Evolutionary conservation across 176 grass and related monocot species (phyloP), one percentile per base, ranked within the genome.

Genomic region (Phragmites australis): DNA sequence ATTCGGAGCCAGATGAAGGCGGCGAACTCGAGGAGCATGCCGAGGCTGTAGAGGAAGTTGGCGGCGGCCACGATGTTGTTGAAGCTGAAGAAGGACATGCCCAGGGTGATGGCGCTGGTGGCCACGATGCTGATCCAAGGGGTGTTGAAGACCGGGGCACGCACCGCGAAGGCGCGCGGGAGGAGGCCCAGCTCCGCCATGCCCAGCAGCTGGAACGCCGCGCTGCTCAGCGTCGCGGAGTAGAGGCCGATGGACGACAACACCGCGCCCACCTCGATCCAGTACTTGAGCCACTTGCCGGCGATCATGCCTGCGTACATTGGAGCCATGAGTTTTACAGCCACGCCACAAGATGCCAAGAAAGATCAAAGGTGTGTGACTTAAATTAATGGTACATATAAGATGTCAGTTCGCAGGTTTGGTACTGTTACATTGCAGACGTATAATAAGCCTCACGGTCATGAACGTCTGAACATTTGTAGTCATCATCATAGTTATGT

Each of bases 21-120:
- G 48, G 89, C 84, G 72, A 97, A 97, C 82, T 97, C 94, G 68
- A 97, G 85, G 54, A 97, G 89, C 94, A 97, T 97, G 12, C 94
- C 91, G 0, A 97, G 89, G 83, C 86, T 88, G 87, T 97, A 97
- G 75, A 97, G 89, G 80, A 97, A 97, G 85, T 97, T 97, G 42
- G 92, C 94, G 4, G 89, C 89, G 43, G 90, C 79, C 15, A 97
- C 77, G 78, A 97, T 94, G 85, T 65, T 87, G 44, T 94, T n/a
- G 77, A 97, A 97, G 89, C 79, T 92, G 81, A 94, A 19, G 85
- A 97, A 97, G 27, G 94, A 97, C 76, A 94, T 85, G 80, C 72
- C 83, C 42, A 92, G 78, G 44, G 85, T 92, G 85, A 97, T 97
- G 82, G 81, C 72, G 34, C 69, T 81, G 25, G 91, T 90, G 26